These are phyloP conservation scores for Cicer chorassanicum DNA, from an alignment of 306 rosid species.

Conservation along the genomic window DNA sequence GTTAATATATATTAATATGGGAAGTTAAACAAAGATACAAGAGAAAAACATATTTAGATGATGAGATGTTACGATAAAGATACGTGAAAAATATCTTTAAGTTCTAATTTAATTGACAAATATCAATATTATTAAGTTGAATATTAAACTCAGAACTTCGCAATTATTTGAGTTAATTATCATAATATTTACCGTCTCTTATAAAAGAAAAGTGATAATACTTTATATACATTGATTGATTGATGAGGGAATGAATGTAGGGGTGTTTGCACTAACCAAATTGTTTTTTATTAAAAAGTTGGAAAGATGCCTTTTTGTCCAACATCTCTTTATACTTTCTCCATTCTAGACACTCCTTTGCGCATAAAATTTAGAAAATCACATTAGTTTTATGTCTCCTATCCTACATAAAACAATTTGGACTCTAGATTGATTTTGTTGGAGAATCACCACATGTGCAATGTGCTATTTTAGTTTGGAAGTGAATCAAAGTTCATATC, in stretches of 20 bases:
- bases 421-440: background rate
- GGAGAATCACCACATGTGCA: background rate
- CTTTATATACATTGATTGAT: background rate
- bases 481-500: background rate
- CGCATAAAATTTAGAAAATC: background rate
- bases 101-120: no score
- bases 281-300: background rate
- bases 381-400: conserved; percentile 10
- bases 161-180: no score
- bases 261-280: conserved; percentile 16
- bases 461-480: background rate
- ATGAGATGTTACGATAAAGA: background rate
- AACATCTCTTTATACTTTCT: background rate
- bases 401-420: background rate
- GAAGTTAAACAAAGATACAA: background rate
- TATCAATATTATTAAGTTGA: no score
- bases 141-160: no score
- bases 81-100: no score
- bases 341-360: background rate
- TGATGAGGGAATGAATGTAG: background rate
- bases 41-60: background rate
- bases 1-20: background rate
- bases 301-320: background rate
- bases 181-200: no score
- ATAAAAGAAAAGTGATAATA: background rate